These are phyloP conservation scores for Sporisorium exsertum DNA, from an alignment of 1,284 basidiomycete genomes.

Conservation along the genomic window DNA sequence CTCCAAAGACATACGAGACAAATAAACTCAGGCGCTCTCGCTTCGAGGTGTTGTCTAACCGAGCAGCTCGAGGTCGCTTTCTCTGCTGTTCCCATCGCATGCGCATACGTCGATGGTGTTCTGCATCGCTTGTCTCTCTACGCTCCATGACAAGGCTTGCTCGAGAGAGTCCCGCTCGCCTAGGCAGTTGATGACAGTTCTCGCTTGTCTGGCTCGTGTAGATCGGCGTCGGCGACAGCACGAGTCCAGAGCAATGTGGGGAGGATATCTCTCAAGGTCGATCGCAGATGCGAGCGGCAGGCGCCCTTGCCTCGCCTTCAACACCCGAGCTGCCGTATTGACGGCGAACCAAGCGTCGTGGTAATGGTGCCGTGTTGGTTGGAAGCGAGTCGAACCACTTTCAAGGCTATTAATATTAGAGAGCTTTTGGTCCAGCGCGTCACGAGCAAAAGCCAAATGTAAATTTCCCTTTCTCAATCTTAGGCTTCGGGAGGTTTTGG, in stretches of 20 bases:
- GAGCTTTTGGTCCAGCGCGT: no score
- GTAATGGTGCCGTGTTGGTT: no score
- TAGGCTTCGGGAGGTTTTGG: neutral
- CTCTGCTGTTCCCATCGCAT: neutral
- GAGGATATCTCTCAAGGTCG: neutral
- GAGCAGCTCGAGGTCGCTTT: neutral
- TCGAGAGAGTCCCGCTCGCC: neutral
- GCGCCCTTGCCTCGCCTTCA: neutral
- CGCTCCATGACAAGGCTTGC: no score
- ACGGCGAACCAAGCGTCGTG: neutral
- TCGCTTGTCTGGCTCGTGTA: neutral
- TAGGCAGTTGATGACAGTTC: neutral
- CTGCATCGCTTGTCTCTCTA: neutral
- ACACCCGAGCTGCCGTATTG: neutral
- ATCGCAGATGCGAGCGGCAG: neutral
- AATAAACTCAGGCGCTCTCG: conserved; percentile 2
- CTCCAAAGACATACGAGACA: neutral
- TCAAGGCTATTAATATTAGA: no score
- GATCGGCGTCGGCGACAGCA: neutral
- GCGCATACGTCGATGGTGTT: neutral
- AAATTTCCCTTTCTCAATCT: neutral
- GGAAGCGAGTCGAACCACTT: no score
- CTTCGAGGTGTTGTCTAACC: neutral
- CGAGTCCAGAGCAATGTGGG: neutral
- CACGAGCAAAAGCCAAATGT: neutral